Evolutionary conservation across 495 filamentous ascomycete species (phyloP).

Genomic region (Aspergillus baeticus): DNA sequence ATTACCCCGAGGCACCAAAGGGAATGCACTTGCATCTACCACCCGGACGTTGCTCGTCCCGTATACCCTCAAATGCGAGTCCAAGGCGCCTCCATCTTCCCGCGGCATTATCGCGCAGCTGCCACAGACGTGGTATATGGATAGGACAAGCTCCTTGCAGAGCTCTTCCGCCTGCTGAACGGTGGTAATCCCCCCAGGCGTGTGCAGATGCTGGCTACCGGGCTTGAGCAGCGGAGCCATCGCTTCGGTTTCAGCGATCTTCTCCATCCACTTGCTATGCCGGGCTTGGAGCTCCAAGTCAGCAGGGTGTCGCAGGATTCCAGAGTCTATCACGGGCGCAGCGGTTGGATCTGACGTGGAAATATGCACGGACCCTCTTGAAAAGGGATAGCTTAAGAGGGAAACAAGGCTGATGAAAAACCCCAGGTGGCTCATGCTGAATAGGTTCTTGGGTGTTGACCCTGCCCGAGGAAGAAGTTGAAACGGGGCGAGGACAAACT

Average conservation of each 20-base stretch:
- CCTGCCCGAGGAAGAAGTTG: no score
- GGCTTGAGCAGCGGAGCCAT: neutral
- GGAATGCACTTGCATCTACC: conserved; percentile 55
- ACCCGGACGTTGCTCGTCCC: conserved; percentile 49
- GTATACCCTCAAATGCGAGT: conserved; percentile 46
- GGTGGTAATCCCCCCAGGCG: conserved; percentile 20
- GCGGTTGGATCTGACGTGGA: neutral
- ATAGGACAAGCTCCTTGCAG: neutral
- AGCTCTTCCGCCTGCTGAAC: conserved; percentile 31
- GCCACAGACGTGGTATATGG: conserved; percentile 33
- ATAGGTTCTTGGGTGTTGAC: no score
- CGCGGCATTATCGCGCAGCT: conserved; percentile 53
- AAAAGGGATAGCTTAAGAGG: conserved; percentile 54
- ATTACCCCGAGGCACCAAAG: conserved; percentile 50
- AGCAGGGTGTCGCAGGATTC: conserved; percentile 16
- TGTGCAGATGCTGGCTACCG: neutral
- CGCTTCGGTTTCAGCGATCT: neutral
- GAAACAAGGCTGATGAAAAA: conserved; percentile 6
- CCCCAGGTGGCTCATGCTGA: neutral
- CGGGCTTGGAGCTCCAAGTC: conserved; percentile 40
- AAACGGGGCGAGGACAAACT: no score
- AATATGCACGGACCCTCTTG: conserved; percentile 48
- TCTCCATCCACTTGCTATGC: conserved; percentile 3
- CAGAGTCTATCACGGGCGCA: neutral
- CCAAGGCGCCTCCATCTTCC: conserved; percentile 44